Evolutionary conservation across 2,329 filamentous ascomycete species (phyloP).

Genomic region (Phyllosticta capitalensis): DNA sequence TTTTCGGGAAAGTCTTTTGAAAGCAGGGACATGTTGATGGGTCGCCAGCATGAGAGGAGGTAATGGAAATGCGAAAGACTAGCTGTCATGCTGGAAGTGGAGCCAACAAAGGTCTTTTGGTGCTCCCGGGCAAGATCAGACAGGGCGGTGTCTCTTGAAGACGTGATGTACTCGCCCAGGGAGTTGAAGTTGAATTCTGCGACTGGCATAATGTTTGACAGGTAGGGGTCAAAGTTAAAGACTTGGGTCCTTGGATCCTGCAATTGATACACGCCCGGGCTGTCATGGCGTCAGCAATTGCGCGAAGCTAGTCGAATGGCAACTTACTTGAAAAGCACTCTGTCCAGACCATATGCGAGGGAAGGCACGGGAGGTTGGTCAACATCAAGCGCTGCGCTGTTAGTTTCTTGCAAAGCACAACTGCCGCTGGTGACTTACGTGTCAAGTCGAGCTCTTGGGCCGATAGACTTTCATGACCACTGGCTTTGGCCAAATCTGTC

Average conservation of each 20-base stretch:
- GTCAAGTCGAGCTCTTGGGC: constrained; percentile 5
- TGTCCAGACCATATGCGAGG: constrained; percentile 66
- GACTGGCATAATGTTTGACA: constrained; percentile 87
- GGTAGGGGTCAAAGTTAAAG: constrained; percentile 94
- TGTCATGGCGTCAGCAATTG: constrained; percentile 15
- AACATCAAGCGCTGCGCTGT: constrained; percentile 29
- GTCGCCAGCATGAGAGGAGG: constrained; percentile 74
- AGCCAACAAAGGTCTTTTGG: constrained; percentile 77
- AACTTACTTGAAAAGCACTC: constrained; percentile 78
- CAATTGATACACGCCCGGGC: constrained; percentile 76
- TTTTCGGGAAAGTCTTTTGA: constrained; percentile 57
- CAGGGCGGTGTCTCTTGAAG: constrained; percentile 70
- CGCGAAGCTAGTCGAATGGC: background rate
- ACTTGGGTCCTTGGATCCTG: constrained; percentile 81
- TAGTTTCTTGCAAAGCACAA: constrained; percentile 17
- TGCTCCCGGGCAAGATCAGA: constrained; percentile 57
- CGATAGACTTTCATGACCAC: background rate
- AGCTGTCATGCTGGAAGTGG: constrained; percentile 92
- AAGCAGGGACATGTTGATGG: constrained; percentile 55
- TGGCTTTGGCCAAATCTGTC: too few relatives aligned
- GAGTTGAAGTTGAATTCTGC: constrained; percentile 86
- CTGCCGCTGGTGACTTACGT: background rate
- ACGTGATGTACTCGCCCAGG: constrained; percentile 80
- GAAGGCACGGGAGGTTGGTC: constrained; percentile 48
- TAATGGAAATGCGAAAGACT: constrained; percentile 87